Base-by-base conservation (phyloP, 805 yeast species). In the Wickerhamiella nectarea region DNA sequence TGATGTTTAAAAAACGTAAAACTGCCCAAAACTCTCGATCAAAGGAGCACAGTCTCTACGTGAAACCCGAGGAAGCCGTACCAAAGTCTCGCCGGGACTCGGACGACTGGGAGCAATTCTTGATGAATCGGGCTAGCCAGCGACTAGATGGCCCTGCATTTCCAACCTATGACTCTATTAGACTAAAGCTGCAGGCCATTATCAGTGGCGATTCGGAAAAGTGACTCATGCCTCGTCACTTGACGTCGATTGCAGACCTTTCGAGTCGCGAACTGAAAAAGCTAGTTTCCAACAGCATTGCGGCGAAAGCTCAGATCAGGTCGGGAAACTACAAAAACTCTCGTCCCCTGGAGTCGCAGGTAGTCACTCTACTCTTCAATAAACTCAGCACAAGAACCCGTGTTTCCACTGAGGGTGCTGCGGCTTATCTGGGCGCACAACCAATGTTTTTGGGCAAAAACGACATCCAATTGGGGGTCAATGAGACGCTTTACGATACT, bases 361-460 rank as follows among this genome's bases (percentile, higher is more conserved):
- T 89, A 2, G 77, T 84, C 20, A 85, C 96, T 0, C 63, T 91
- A 56, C 60, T 91, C 36, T 91, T 91, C 63, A 73, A 85, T 46
- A 91, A 91, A 60, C 76, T 98, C 62, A 84, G 95, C 6, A 91
- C 98, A 19, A 74, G 98, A 63, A 91, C 98, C 19, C 76, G 98
- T 63, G 75, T 91, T 31, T 85, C 95, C 19, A 71, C 87, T 9
- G 98, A 91, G 60, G 96, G 94, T 41, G 98, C 98, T 12, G 82
- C 87, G 10, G 72, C 82, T 2, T 86, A 80, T 59, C 81, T 89
- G 52, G 97, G 97, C 15, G 97, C 87, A 6, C 91, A 80, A 54
- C 95, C 98, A 10, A 81, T 91, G 91, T 91, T 91, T 57, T 69
- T 91, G 52, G 97, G 98, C 41, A 85, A 81, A 54, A 95, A 87